These are phyloP conservation scores for Fusarium agapanthi DNA, from an alignment of 2,329 filamentous ascomycete species.

Conservation along the genomic window DNA sequence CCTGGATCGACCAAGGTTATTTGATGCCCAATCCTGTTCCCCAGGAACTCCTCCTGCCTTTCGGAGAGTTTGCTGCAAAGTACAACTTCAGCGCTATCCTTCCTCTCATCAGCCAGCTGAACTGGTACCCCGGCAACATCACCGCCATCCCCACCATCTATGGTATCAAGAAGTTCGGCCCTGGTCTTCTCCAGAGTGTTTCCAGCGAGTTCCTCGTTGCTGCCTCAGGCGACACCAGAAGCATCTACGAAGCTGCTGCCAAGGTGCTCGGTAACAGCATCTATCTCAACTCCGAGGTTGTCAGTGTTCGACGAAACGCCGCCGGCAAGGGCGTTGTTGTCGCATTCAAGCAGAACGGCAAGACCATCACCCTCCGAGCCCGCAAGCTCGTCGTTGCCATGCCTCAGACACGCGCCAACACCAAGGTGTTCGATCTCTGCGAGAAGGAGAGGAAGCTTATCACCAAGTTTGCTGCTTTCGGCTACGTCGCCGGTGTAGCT, in stretches of 20 bases:
- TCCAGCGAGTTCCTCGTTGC: slow-evolving; percentile 9
- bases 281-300: slow-evolving; percentile 15
- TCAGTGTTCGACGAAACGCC: neutral
- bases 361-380: neutral
- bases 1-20: slow-evolving; percentile 36
- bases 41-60: slow-evolving; percentile 26
- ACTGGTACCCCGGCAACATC: slow-evolving; percentile 33
- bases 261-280: neutral
- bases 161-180: slow-evolving; percentile 31
- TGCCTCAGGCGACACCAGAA: slow-evolving; percentile 13
- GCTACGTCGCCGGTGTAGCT: slow-evolving; percentile 23
- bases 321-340: neutral
- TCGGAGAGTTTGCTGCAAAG: slow-evolving; percentile 24
- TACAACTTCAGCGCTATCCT: slow-evolving; percentile 27
- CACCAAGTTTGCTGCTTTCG: slow-evolving; percentile 15
- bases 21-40: slow-evolving; percentile 24
- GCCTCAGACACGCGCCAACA: slow-evolving; percentile 24
- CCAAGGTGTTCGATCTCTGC: slow-evolving; percentile 5
- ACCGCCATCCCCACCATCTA: slow-evolving; percentile 25
- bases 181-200: slow-evolving; percentile 16
- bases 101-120: slow-evolving; percentile 16
- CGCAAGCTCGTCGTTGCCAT: slow-evolving; percentile 32
- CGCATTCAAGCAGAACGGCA: neutral
- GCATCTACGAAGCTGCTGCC: slow-evolving; percentile 21
- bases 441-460: slow-evolving; percentile 7